Conservation (phyloP, 192 early-diverging fungal genomes). For the Backusella australiensis region DNA sequence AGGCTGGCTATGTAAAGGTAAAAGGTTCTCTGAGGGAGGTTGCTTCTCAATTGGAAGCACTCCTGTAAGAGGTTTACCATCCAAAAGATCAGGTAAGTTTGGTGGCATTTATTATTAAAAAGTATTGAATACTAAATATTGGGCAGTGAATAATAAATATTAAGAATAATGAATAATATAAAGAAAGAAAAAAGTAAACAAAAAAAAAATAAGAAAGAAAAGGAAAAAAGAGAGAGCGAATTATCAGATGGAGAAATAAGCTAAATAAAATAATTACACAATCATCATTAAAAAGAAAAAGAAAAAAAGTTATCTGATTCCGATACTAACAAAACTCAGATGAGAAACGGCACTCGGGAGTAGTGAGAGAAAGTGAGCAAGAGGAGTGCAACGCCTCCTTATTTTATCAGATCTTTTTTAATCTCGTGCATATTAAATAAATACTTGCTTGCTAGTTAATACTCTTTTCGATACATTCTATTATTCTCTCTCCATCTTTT, state of each 20-base stretch:
- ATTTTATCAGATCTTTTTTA: neutral
- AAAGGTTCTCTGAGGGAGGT: neutral
- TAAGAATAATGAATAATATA: neutral
- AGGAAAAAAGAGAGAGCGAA: neutral
- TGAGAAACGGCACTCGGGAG: neutral
- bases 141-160: neutral
- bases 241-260: neutral
- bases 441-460: neutral
- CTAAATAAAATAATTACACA: constrained; percentile 1
- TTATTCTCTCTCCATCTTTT: neutral
- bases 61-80: constrained; percentile 9
- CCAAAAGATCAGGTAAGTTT: neutral
- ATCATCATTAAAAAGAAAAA: neutral
- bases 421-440: neutral
- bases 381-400: neutral
- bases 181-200: neutral
- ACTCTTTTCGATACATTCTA: neutral
- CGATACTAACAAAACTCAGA: neutral
- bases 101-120: neutral
- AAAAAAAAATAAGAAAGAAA: neutral
- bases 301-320: neutral
- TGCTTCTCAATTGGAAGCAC: constrained; percentile 14
- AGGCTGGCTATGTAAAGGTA: neutral
- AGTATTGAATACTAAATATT: neutral
- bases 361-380: neutral